phyloP scores from a whole-genome alignment of 306 rosid genomes.

The Corylus heterophylla region DNA sequence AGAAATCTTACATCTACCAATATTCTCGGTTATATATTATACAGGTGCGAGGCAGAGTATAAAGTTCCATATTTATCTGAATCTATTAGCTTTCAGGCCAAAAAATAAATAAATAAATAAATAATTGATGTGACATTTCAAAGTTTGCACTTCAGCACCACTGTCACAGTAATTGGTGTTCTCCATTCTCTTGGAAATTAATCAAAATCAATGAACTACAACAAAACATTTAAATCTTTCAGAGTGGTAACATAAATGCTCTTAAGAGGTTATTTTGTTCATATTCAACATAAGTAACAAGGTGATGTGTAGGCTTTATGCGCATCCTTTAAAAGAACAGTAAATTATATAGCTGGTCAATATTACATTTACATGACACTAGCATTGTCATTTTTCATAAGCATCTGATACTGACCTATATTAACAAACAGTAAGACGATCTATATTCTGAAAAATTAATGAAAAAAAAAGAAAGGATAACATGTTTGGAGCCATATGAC shows the following conservation, averaged over 20 bases:
- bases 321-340: background rate
- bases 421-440: background rate
- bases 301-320: background rate
- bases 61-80: background rate
- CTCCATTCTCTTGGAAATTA: slow-evolving; percentile 1
- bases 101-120: background rate
- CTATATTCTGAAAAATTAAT: background rate
- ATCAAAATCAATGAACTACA: background rate
- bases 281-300: background rate
- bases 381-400: background rate
- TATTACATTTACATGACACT: background rate
- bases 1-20: background rate
- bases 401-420: background rate
- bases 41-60: background rate
- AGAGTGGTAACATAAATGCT: background rate
- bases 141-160: background rate
- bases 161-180: background rate
- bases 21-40: background rate
- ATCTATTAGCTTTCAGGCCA: background rate
- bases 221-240: background rate
- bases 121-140: background rate
- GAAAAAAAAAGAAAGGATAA: background rate
- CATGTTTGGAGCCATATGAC: background rate
- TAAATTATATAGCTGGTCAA: background rate
- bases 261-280: background rate